Base-by-base conservation (phyloP, 1,284 basidiomycete species). In the Somion occarium region DNA sequence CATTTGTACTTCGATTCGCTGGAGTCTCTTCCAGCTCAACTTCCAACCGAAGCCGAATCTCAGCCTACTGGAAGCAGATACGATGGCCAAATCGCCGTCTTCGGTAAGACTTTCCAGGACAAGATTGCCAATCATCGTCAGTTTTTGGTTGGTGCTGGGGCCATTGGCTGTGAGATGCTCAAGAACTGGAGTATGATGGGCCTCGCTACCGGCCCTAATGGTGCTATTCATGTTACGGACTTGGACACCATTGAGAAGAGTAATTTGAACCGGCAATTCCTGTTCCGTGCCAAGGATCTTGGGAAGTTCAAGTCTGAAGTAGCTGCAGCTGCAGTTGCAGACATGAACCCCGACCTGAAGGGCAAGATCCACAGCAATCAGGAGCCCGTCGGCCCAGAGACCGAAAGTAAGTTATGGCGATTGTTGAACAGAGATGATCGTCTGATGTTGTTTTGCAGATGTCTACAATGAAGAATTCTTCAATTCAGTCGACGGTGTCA, bases 181-280 rank as follows among this genome's bases (percentile, higher is more conserved):
- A 99, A 99, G 79, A 99, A 99, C 72, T 99, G 97, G 97, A 90
- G 91, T 62, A 94, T 99, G 93, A 98, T 99, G 83, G 97, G 97
- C 59, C 75, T 99, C 44, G 96, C 83, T 12, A 81, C 88, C 38
- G 93, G 91, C 2, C 76, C 83, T 13, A 75, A 86, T 49, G 97
- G 93, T 20, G 73, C 81, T 50, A 93, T 99, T 55, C 86, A 95
- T 64, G 93, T 99, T 48, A 99, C 97, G 13, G 97, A 99, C 69
- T 74, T 99, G 64, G 97, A 99, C 71, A 98, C 95, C 25, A 99
- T 99, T 65, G 97, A 99, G 75, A 99, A 99, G 83, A 93, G 90
- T 63, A 99, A 99, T 69, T 72, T 99, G 55, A 99, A 99, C 73
- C 79, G 97, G 53, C 97, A 99, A 69, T 99, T 99, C 83, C 76